Evolutionary conservation across 139 green algal species (phyloP), one percentile per base, ranked within the genome.

Genomic region (Coelastrella sp.): DNA sequence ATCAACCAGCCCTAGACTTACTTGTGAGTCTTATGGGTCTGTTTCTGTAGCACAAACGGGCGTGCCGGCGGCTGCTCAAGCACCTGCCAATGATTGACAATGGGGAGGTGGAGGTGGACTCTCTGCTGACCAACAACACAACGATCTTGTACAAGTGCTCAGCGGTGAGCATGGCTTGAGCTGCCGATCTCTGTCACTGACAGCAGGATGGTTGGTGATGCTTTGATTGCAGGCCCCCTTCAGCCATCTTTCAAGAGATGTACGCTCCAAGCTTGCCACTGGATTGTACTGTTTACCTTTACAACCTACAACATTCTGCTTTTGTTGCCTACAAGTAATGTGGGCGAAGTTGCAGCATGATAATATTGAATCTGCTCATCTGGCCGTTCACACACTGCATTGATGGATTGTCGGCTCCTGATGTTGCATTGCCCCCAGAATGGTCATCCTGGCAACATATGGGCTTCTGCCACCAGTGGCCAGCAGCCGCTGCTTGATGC

Each of bases 11-110:
- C n/a, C n/a, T n/a, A n/a, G n/a, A n/a, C 15, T 57, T 13, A 13
- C 45, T 57, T 57, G 11, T 57, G 9, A 34, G 59, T 67, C n/a
- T 30, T 67, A n/a, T n/a, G n/a, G n/a, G n/a, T n/a, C n/a, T n/a
- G 59, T 67, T 50, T 8, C 64, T 76, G 80, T 67, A 86, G 80
- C 80, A 86, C 80, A 79, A 80, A 67, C 80, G 80, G 17, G 45
- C 57, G 15, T 80, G 67, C 67, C 67, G 80, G 25, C 80, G 80
- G 21, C 66, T 86, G 80, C 80, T 86, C 25, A 86, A 86, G 80
- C 80, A 86, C 51, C 48, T 86, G 66, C 80, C 66, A 34, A 86
- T 86, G 80, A 79, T 86, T 23, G 80, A 86, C 67, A 78, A 63
- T 23, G 80, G 80, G 2, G 80, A 86, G 51, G 80, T 86, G n/a